Conservation (phyloP, 148 eudicot genomes). For the Polygonum aviculare region DNA sequence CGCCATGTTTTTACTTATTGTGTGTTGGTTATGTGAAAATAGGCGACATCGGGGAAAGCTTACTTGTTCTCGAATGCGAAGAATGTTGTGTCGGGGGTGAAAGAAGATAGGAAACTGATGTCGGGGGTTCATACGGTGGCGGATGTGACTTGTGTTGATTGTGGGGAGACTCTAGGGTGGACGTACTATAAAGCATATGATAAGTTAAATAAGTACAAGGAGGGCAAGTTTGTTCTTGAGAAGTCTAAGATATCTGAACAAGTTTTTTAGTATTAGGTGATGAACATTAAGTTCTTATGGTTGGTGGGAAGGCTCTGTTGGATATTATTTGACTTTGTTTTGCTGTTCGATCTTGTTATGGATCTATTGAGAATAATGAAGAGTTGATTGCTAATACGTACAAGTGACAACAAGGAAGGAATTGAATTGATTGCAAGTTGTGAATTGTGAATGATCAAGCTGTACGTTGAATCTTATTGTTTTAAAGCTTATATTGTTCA, state of each 20-base stretch:
- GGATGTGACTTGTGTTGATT: constrained; percentile 22
- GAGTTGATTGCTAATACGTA: too few species aligned
- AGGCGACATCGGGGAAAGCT: constrained; percentile 27
- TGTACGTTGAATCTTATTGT: not conserved
- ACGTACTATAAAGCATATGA: constrained; percentile 26
- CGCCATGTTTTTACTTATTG: not conserved
- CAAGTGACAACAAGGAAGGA: too few species aligned
- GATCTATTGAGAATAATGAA: not conserved
- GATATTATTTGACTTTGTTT: not conserved
- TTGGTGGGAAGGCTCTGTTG: too few species aligned
- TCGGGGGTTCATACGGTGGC: constrained; percentile 40
- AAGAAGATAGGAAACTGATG: constrained; percentile 23
- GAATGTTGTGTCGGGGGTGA: constrained; percentile 22
- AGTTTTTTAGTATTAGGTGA: not conserved
- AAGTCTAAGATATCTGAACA: constrained; percentile 18
- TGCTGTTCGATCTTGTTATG: not conserved
- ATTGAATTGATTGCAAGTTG: not conserved
- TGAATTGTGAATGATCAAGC: not conserved
- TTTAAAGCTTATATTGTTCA: not conserved
- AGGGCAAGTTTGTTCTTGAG: constrained; percentile 26
- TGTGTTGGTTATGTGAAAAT: not conserved
- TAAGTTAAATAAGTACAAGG: constrained; percentile 26
- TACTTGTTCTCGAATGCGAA: constrained; percentile 29
- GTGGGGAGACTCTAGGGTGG: constrained; percentile 29
- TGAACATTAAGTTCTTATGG: not conserved